Base-by-base conservation (phyloP, 805 yeast species). In the Candida adriatica region DNA sequence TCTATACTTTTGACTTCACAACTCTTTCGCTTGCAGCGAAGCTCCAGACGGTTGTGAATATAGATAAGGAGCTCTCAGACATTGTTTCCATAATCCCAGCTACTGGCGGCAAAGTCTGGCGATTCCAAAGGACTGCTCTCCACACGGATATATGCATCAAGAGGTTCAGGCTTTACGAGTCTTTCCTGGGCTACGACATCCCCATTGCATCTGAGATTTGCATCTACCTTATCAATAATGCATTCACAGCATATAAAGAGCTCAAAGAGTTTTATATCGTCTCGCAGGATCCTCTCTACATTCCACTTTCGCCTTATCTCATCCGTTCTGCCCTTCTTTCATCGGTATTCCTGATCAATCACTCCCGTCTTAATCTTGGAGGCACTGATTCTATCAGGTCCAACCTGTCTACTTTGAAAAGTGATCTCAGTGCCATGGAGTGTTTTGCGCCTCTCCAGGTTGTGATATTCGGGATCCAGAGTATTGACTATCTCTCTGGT, bases 141-240 rank as follows among this genome's bases (percentile, higher is more conserved):
- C 31, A 26, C 5, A 29, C 29, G 3, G 29, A 27, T 20, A 24
- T 37, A 9, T 34, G 29, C 20, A 26, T 38, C 15, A 38, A 37
- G 16, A 24, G 45, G 8, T 29, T 16, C 31, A 29, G 45, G 13
- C 30, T 41, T 2, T 41, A 33, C 55, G 18, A 55, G 70, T 29
- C 40, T 14, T 39, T 39, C 25, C 18, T 36, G 8, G 13, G 16
- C 2, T 11, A 29, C 8, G 35, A 34, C 13, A 21, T 31, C 8
- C 37, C 43, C 4, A 30, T 35, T 8, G 34, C 43, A 2, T 14
- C 37, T 1, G 26, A 18, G 8, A 13, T 39, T 2, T 36, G 39
- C 16, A 24, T 25, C 6, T 23, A 26, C 9, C 27, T 31, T 15
- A 24, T 25, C 8, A 19, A 29, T 7, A 11, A 24, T 5, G 22